Conservation (phyloP, 495 filamentous ascomycete genomes). For the Aspergillus taichungensis region DNA sequence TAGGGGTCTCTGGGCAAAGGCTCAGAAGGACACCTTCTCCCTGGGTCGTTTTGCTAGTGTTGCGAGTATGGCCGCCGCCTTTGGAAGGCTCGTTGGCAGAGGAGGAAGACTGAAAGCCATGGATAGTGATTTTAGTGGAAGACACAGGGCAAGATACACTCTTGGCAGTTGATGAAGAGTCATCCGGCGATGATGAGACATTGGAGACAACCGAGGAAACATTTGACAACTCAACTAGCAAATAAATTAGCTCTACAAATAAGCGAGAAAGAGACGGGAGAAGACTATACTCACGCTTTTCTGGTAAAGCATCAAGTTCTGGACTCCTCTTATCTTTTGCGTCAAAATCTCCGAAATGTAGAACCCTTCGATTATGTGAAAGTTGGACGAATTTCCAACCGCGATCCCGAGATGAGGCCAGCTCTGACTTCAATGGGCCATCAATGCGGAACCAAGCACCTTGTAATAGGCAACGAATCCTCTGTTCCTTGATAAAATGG, state of each 20-base stretch:
- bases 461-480: slow-evolving; percentile 81
- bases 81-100: slow-evolving; percentile 20
- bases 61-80: slow-evolving; percentile 23
- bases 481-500: slow-evolving; percentile 94
- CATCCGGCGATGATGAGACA: slow-evolving; percentile 51
- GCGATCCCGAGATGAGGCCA: slow-evolving; percentile 27
- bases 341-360: slow-evolving; percentile 89
- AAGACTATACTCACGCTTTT: slow-evolving; percentile 51
- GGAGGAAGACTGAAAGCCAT: slow-evolving; percentile 44
- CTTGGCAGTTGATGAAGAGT: slow-evolving; percentile 48
- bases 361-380: slow-evolving; percentile 80
- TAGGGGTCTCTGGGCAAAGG: slow-evolving; percentile 74
- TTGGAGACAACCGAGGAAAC: slow-evolving; percentile 93
- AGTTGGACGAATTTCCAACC: slow-evolving; percentile 77
- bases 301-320: slow-evolving; percentile 59
- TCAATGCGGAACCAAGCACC: slow-evolving; percentile 82
- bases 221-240: slow-evolving; percentile 68
- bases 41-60: slow-evolving; percentile 28
- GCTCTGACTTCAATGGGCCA: slow-evolving; percentile 27
- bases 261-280: not conserved
- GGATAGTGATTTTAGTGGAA: slow-evolving; percentile 84
- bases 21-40: slow-evolving; percentile 62
- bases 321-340: slow-evolving; percentile 54
- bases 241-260: slow-evolving; percentile 7
- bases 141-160: slow-evolving; percentile 37